Evolutionary conservation across 2,329 filamentous ascomycete genomes (phyloP), one percentile per base, ranked within the genome.

Genomic region (Dichotomopilus funicola): DNA sequence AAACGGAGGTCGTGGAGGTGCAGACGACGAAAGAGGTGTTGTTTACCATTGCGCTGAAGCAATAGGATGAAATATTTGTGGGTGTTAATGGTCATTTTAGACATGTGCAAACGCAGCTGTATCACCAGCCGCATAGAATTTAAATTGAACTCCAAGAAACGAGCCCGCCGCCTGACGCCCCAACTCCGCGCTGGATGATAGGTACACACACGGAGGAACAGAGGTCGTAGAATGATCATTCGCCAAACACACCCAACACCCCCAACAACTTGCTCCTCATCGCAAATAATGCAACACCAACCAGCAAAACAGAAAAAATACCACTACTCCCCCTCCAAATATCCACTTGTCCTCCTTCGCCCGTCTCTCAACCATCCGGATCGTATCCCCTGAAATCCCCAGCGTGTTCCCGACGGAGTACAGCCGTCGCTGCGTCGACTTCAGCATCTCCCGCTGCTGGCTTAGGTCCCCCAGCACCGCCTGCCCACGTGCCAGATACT

Each of bases 331-430:
- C 0, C 77, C 87, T 79, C 88, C 88, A 70, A 99, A 99, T 38
- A 99, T 95, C 91, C 91, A 97, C 73, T 96, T 97, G 70, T 99
- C 94, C 75, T 97, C 88, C 70, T 85, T 88, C 50, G 94, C 91
- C 60, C 94, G 79, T 63, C 94, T 76, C 73, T 97, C 92, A 43
- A 99, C 87, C 90, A 94, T 97, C 47, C 94, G 85, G 62, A 99
- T 99, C 1, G 94, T 99, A 69, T 97, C 92, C 19, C 92, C 91
- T 66, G 88, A 95, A 57, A 99, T 82, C 0, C 94, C 94, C 48
- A 99, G 74, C 27, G 94, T 97, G 68, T 95, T 97, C 6, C 89
- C 94, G 19, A 96, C 91, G 64, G 83, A 92, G 68, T 97, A 97
- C 49, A 99, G 77, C 68, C 85, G 84, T 70, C 87, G 87, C 73